Evolutionary conservation across 331 rosid genomes (phyloP).

Genomic region (Saraca asoca): DNA sequence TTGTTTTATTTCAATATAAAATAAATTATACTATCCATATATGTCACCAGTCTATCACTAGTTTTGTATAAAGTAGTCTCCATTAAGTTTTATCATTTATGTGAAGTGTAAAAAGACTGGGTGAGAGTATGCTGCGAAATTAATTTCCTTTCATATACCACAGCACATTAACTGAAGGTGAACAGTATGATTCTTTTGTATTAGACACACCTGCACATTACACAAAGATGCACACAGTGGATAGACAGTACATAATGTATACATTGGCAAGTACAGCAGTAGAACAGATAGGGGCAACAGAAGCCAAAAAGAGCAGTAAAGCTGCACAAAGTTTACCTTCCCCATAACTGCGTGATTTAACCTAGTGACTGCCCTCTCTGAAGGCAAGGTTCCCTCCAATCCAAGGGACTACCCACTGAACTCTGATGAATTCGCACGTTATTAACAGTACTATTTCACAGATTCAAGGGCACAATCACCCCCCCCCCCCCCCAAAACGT

Average conservation of each 20-base stretch:
- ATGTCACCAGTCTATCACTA: too few relatives aligned
- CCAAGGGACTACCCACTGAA: constrained; percentile 38
- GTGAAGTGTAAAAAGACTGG: too few relatives aligned
- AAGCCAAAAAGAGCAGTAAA: constrained; percentile 48
- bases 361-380: constrained; percentile 39
- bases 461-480: constrained; percentile 27
- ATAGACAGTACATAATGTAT: background rate
- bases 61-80: too few relatives aligned
- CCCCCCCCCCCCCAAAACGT: too few relatives aligned
- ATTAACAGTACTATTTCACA: constrained; percentile 46
- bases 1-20: too few relatives aligned
- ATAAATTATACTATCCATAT: too few relatives aligned
- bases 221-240: background rate
- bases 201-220: background rate
- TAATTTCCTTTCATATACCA: background rate
- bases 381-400: constrained; percentile 29
- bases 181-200: background rate
- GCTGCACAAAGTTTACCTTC: constrained; percentile 59
- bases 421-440: constrained; percentile 39
- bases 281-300: constrained; percentile 45
- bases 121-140: too few relatives aligned
- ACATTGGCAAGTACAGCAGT: background rate
- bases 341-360: constrained; percentile 55
- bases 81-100: too few relatives aligned
- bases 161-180: background rate